These are phyloP conservation scores for Brassica balearica DNA, from an alignment of 441 rosid genomes.

Conservation along the genomic window DNA sequence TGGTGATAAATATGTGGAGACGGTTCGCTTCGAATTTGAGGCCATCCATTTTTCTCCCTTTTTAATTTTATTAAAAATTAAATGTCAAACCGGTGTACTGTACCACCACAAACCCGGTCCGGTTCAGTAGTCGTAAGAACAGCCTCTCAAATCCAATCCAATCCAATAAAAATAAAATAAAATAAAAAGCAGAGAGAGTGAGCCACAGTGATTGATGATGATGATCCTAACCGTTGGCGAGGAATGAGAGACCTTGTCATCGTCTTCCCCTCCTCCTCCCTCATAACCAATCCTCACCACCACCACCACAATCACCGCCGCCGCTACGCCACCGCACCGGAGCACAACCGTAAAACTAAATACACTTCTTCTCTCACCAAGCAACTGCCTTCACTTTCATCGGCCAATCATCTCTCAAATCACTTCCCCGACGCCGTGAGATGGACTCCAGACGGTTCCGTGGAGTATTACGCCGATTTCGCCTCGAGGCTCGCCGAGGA, in stretches of 20 bases:
- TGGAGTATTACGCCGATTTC: slow-evolving; percentile 56
- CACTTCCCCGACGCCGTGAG: slow-evolving; percentile 46
- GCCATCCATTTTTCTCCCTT: slow-evolving; percentile 32
- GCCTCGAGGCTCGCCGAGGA: slow-evolving; percentile 76
- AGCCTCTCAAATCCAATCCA: slow-evolving; percentile 72
- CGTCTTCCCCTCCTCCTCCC: slow-evolving; percentile 61
- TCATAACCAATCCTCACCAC: slow-evolving; percentile 48
- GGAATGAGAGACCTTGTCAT: slow-evolving; percentile 68
- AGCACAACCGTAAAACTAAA: slow-evolving; percentile 37
- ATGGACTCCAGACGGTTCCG: slow-evolving; percentile 48
- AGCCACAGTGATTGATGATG: slow-evolving; percentile 25
- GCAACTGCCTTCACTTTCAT: slow-evolving; percentile 45
- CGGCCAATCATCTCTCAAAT: slow-evolving; percentile 37
- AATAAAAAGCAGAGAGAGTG: slow-evolving; percentile 23
- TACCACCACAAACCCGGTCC: slow-evolving; percentile 23
- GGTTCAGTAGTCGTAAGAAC: slow-evolving; percentile 40
- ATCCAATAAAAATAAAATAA: not conserved
- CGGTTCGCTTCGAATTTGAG: slow-evolving; percentile 37
- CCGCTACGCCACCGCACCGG: slow-evolving; percentile 43
- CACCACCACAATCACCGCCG: slow-evolving; percentile 44
- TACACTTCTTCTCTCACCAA: slow-evolving; percentile 42
- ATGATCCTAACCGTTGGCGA: slow-evolving; percentile 41
- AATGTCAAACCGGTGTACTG: slow-evolving; percentile 17
- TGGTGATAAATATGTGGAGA: slow-evolving; percentile 43
- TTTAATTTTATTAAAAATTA: not conserved